Percentiles rank a stretch among this genome's conserved stretches.
Evolutionary conservation across 2,329 filamentous ascomycete species (phyloP).

Genomic region (Arachnopeziza araneosa): DNA sequence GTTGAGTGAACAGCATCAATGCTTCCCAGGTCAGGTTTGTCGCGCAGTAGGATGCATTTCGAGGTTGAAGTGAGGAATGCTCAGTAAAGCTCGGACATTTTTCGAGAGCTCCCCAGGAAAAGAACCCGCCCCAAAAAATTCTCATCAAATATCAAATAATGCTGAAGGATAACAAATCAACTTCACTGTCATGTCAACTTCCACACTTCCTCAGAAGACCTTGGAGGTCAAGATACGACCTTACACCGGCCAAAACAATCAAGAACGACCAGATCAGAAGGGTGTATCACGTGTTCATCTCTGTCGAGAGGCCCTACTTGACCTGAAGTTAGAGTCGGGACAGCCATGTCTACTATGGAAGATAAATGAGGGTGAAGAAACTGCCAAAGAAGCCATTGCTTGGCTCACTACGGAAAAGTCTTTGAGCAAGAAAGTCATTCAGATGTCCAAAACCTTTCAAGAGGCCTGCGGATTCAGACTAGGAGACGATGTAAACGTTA

Average conservation of each 20-base stretch:
- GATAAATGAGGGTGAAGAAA: conserved; percentile 23
- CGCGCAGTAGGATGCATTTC: neutral
- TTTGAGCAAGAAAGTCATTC: conserved; percentile 59
- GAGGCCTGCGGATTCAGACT: conserved; percentile 68
- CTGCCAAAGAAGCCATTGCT: conserved; percentile 44
- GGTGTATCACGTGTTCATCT: conserved; percentile 30
- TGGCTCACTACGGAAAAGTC: conserved; percentile 54
- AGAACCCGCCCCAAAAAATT: neutral
- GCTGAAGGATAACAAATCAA: neutral
- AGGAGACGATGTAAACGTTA: conserved; percentile 61
- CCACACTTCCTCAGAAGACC: conserved; percentile 20
- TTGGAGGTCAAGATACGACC: conserved; percentile 31
- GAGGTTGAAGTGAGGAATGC: conserved; percentile 2
- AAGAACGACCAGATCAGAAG: conserved; percentile 29
- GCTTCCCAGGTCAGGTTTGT: neutral
- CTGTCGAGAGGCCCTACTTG: conserved; percentile 41
- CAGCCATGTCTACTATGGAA: conserved; percentile 50
- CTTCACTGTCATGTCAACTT: conserved; percentile 16
- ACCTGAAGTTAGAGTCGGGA: conserved; percentile 49
- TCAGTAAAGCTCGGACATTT: neutral
- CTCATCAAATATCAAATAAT: neutral
- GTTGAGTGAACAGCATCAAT: conserved; percentile 41
- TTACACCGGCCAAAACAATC: conserved; percentile 18
- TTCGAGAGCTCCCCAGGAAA: neutral
- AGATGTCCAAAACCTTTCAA: conserved; percentile 70